Evolutionary conservation across 73 alveolate species (phyloP).

Genomic region (Uronychia setigera): DNA sequence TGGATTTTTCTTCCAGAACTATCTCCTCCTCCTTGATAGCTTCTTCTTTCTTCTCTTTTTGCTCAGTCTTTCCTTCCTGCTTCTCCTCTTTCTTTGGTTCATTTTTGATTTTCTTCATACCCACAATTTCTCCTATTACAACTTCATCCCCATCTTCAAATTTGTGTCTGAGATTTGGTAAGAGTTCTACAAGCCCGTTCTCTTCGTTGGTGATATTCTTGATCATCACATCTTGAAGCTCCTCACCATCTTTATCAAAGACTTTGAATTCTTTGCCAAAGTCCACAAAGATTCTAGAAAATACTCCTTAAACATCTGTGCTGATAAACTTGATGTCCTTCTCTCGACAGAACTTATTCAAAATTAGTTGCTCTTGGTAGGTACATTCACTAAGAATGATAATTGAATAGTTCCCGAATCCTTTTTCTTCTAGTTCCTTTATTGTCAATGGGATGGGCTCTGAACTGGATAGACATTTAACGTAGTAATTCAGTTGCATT

Average conservation of each 20-base stretch:
- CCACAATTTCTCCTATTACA: constrained; percentile 44
- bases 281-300: constrained; percentile 87
- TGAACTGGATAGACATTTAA: constrained; percentile 53
- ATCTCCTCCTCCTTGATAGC: constrained; percentile 11
- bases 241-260: constrained; percentile 93
- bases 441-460: constrained; percentile 8
- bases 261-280: constrained; percentile 90
- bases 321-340: constrained; percentile 75
- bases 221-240: constrained; percentile 75
- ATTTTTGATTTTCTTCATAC: constrained; percentile 32
- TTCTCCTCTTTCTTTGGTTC: too few relatives aligned
- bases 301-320: constrained; percentile 88
- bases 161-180: constrained; percentile 50
- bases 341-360: constrained; percentile 85
- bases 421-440: constrained; percentile 43
- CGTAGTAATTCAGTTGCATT: constrained; percentile 89
- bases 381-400: constrained; percentile 83
- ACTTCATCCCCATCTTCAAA: constrained; percentile 82
- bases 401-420: constrained; percentile 64
- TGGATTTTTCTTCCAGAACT: constrained; percentile 19
- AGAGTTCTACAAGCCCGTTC: constrained; percentile 64
- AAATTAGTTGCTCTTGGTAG: constrained; percentile 36
- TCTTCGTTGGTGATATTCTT: constrained; percentile 58
- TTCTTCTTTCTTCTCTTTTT: constrained; percentile 13
- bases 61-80: constrained; percentile 17